Conservation (phyloP, 2,329 filamentous ascomycete genomes). For the Ilyonectria mors-panacis region DNA sequence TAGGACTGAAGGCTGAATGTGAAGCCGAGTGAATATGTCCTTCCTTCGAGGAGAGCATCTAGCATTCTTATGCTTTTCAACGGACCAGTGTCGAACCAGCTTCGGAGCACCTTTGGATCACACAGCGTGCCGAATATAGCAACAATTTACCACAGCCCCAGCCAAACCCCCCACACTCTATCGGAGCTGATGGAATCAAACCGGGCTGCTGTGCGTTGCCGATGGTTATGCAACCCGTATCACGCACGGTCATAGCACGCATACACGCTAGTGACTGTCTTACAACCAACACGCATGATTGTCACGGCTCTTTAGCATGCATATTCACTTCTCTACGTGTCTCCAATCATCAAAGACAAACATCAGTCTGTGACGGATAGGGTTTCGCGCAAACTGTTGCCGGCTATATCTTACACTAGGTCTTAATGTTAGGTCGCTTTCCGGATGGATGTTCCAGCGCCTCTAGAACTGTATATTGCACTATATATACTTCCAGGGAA, state of each 20-base stretch:
- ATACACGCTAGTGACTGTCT: not conserved
- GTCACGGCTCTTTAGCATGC: not conserved
- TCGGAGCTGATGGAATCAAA: constrained; percentile 3
- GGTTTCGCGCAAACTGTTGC: too few species aligned
- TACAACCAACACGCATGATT: constrained; percentile 9
- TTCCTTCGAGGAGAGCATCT: too few species aligned
- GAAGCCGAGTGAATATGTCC: too few species aligned
- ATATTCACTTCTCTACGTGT: too few species aligned
- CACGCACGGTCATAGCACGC: not conserved
- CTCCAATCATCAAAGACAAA: too few species aligned
- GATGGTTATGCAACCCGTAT: not conserved
- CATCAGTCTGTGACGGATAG: too few species aligned
- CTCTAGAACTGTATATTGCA: too few species aligned
- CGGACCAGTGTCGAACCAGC: not conserved
- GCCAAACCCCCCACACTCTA: constrained; percentile 1
- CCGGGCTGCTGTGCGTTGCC: not conserved
- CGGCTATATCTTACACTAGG: too few species aligned
- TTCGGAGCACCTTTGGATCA: not conserved
- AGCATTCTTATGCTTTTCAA: constrained; percentile 9
- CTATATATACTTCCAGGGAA: too few species aligned
- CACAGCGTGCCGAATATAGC: not conserved
- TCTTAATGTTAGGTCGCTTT: too few species aligned
- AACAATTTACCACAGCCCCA: not conserved
- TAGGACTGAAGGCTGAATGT: not conserved
- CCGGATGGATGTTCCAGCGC: too few species aligned